A percentile compares a stretch with the other conserved stretches of the same genome.
Conservation (phyloP, 306 rosid genomes). For the Cucumis cinereus region DNA sequence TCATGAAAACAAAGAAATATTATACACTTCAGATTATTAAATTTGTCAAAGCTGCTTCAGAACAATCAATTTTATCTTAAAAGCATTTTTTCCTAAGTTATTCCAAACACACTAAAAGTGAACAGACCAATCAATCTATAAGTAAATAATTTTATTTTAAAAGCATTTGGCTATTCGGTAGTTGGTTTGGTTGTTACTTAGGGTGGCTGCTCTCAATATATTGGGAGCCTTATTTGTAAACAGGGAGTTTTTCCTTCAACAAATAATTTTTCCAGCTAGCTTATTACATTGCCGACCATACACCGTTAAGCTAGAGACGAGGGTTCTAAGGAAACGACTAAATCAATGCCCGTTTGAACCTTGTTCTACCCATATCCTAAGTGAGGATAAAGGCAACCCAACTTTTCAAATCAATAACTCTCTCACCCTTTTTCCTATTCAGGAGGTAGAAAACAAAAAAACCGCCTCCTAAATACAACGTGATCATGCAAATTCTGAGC, state of each 20-base stretch:
- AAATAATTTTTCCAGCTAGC: no score
- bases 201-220: no score
- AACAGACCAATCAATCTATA: not conserved
- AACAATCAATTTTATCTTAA: no score
- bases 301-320: not conserved
- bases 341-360: not conserved
- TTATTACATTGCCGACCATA: not conserved
- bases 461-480: not conserved
- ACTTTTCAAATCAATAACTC: not conserved
- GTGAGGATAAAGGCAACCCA: not conserved
- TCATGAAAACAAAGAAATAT: constrained; percentile 8
- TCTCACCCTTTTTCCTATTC: not conserved
- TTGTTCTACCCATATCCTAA: not conserved
- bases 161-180: no score
- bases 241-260: no score
- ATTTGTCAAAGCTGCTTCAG: no score
- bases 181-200: no score
- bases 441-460: not conserved
- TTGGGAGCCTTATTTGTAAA: no score
- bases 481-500: not conserved
- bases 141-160: not conserved
- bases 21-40: not conserved
- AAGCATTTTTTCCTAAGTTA: no score
- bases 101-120: not conserved
- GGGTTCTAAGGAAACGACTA: not conserved